phyloP scores from a whole-genome alignment of 2,329 filamentous ascomycete species.

The Diplodia mutila region DNA sequence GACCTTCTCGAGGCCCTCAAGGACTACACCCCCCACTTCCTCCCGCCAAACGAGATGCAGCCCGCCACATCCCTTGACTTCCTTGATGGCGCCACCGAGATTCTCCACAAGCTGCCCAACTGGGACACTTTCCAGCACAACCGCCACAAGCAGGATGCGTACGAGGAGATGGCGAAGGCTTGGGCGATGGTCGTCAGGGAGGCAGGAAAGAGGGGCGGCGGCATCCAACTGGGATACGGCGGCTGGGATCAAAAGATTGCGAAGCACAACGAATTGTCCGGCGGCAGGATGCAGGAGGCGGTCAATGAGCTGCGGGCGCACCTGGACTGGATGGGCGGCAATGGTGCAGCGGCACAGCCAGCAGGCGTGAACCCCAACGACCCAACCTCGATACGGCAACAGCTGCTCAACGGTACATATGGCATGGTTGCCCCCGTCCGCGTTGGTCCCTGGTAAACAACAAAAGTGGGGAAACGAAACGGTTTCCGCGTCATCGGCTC shows the following conservation, averaged over 20 bases:
- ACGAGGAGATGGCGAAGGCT: slow-evolving; percentile 92
- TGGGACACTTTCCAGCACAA: slow-evolving; percentile 90
- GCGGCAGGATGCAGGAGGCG: slow-evolving; percentile 78
- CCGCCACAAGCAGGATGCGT: slow-evolving; percentile 91
- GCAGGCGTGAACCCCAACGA: slow-evolving; percentile 31
- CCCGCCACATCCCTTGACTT: slow-evolving; percentile 82
- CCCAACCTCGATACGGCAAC: slow-evolving; percentile 45
- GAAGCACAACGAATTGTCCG: slow-evolving; percentile 86
- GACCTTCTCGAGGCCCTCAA: slow-evolving; percentile 85
- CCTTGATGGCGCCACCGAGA: slow-evolving; percentile 84
- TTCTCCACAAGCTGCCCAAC: slow-evolving; percentile 86
- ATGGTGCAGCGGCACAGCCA: slow-evolving; percentile 29
- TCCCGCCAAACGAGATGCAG: slow-evolving; percentile 87
- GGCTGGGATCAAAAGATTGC: slow-evolving; percentile 89
- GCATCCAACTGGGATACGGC: slow-evolving; percentile 84
- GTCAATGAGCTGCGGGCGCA: slow-evolving; percentile 75
- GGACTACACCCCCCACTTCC: slow-evolving; percentile 94
- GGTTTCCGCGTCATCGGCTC: not conserved
- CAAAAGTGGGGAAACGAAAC: not conserved
- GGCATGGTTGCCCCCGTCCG: slow-evolving; percentile 57
- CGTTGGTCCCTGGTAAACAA: slow-evolving; percentile 58
- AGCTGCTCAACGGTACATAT: slow-evolving; percentile 61
- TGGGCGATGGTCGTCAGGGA: slow-evolving; percentile 93
- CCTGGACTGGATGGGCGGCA: slow-evolving; percentile 75
- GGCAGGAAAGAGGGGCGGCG: slow-evolving; percentile 85